Conservation (phyloP, 371 early-diverging fungal species). For the Mortierella sp. region DNA sequence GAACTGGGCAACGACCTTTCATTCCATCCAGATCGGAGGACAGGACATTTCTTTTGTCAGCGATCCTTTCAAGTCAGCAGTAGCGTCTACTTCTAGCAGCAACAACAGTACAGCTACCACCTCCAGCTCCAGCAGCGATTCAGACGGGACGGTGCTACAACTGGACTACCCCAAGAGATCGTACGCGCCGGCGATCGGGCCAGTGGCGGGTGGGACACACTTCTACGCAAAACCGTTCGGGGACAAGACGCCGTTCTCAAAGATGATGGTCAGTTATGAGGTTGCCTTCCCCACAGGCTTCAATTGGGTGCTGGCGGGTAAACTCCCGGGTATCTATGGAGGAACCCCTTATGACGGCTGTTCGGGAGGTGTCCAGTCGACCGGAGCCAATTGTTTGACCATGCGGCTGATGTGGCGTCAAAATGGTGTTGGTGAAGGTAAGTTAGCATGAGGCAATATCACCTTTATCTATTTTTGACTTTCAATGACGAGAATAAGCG, state of each 20-base stretch:
- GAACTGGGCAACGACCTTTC: slow-evolving; percentile 49
- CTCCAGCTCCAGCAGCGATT: background rate
- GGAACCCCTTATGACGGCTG: slow-evolving; percentile 61
- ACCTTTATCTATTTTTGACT: background rate
- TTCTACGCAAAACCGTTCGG: slow-evolving; percentile 64
- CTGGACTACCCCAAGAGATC: slow-evolving; percentile 63
- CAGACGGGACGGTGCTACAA: slow-evolving; percentile 42
- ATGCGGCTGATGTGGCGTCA: slow-evolving; percentile 68
- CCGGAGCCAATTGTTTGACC: slow-evolving; percentile 62
- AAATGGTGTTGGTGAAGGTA: slow-evolving; percentile 57
- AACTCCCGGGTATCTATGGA: slow-evolving; percentile 52
- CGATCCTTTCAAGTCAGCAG: slow-evolving; percentile 55
- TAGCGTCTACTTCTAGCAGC: background rate
- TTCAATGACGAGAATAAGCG: no score
- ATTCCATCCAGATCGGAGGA: slow-evolving; percentile 36
- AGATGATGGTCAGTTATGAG: slow-evolving; percentile 64
- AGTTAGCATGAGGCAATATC: no score
- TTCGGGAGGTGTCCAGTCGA: slow-evolving; percentile 64
- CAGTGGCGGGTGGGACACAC: slow-evolving; percentile 59
- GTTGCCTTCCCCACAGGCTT: slow-evolving; percentile 68
- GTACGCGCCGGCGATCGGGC: slow-evolving; percentile 58
- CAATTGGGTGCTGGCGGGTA: slow-evolving; percentile 62
- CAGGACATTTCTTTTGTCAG: slow-evolving; percentile 60
- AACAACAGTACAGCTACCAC: background rate
- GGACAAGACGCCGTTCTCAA: slow-evolving; percentile 57